These are phyloP conservation scores for Artemisia tridentata DNA, from an alignment of 129 eudicot species.

Conservation along the genomic window DNA sequence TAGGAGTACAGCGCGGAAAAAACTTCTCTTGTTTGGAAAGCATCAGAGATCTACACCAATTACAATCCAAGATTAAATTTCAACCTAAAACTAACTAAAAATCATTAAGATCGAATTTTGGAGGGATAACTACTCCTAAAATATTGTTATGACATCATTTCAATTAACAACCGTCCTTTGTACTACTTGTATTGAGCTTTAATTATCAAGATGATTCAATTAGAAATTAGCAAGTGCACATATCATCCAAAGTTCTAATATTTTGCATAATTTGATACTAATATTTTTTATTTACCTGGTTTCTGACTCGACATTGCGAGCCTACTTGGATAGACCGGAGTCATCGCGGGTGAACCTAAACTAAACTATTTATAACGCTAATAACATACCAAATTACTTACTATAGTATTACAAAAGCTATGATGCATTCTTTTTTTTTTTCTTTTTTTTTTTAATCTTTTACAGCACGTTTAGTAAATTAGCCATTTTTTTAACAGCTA, in stretches of 20 bases:
- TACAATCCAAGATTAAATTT: background rate
- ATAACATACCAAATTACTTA: too few species aligned
- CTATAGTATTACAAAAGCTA: too few species aligned
- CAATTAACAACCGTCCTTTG: background rate
- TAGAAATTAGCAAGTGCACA: constrained; percentile 5
- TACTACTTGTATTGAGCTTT: background rate
- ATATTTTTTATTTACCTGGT: too few species aligned
- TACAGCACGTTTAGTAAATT: too few species aligned
- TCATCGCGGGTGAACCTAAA: too few species aligned
- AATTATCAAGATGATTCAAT: background rate
- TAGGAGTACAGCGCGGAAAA: constrained; percentile 73
- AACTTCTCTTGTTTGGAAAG: constrained; percentile 70
- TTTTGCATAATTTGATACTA: too few species aligned
- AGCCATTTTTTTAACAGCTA: too few species aligned
- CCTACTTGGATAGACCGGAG: too few species aligned
- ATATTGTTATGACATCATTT: background rate
- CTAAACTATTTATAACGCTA: too few species aligned
- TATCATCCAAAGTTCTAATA: background rate
- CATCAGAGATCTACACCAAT: constrained; percentile 48
- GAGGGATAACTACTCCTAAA: background rate
- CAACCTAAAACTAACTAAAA: background rate
- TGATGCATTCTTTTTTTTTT: too few species aligned
- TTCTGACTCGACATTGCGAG: too few species aligned
- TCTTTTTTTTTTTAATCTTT: too few species aligned
- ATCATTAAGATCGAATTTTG: background rate